phyloP scores from a whole-genome alignment of 78 protist species.

The Speleostelium caveatum region DNA sequence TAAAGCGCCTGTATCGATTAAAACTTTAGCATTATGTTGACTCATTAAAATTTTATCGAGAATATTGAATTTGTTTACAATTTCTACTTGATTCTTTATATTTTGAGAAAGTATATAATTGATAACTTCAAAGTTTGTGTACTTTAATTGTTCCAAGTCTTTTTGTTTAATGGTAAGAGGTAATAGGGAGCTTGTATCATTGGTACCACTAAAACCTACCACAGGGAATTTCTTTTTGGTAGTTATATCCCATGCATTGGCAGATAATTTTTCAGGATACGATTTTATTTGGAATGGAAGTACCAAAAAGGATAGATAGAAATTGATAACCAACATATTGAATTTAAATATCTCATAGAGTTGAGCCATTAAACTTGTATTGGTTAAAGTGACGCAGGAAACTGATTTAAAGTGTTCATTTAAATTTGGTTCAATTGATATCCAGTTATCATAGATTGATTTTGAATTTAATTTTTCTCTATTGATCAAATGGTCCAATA shows the following conservation, averaged over 20 bases:
- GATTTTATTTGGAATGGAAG: slow-evolving; percentile 8
- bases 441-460: background rate
- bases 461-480: background rate
- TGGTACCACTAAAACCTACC: slow-evolving; percentile 13
- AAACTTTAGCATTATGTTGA: background rate
- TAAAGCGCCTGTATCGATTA: slow-evolving; percentile 33
- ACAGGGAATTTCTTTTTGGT: background rate
- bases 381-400: background rate
- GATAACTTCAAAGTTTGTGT: slow-evolving; percentile 7
- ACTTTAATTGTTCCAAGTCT: background rate
- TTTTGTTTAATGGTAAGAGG: slow-evolving; percentile 25
- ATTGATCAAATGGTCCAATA: background rate
- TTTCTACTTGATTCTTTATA: background rate
- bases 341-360: background rate
- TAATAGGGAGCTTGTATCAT: slow-evolving; percentile 1
- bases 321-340: slow-evolving; percentile 14
- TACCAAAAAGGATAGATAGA: slow-evolving; percentile 18
- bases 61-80: background rate
- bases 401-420: background rate
- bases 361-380: background rate
- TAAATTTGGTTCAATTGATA: background rate
- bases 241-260: slow-evolving; percentile 21
- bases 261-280: slow-evolving; percentile 11
- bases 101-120: background rate
- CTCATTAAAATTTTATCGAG: background rate